A percentile compares a stretch with the other conserved stretches of the same genome.
Evolutionary conservation across 768 basidiomycete species (phyloP).

Genomic region (Mrakia frigida): DNA sequence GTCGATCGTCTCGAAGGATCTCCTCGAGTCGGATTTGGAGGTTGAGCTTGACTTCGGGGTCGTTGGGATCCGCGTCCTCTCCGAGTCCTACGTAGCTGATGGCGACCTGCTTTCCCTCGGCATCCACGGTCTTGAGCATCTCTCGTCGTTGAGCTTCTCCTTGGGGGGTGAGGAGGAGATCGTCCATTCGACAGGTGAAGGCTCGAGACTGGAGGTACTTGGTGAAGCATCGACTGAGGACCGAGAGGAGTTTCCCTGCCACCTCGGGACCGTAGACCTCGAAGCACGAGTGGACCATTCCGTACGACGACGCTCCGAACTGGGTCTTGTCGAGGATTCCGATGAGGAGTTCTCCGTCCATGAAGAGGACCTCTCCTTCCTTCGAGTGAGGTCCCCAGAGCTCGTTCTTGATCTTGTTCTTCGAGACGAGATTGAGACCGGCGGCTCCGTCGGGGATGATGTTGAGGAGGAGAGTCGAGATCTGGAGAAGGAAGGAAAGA

Average conservation of each 20-base stretch:
- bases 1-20: constrained; percentile 86
- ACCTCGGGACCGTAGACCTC: constrained; percentile 86
- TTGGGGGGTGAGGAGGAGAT: constrained; percentile 77
- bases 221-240: constrained; percentile 89
- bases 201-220: constrained; percentile 95
- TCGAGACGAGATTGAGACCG: constrained; percentile 77
- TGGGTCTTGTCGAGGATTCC: constrained; percentile 96
- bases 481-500: constrained; percentile 50
- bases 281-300: constrained; percentile 93
- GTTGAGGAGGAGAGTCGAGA: constrained; percentile 89
- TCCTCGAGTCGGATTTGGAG: constrained; percentile 66
- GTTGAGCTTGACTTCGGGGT: constrained; percentile 43
- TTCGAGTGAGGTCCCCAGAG: constrained; percentile 57
- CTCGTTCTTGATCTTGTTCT: constrained; percentile 80
- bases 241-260: constrained; percentile 85
- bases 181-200: constrained; percentile 98
- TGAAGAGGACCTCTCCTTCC: constrained; percentile 81
- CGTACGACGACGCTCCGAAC: constrained; percentile 91
- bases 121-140: constrained; percentile 61
- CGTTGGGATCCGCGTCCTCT: constrained; percentile 47
- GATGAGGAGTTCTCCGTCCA: constrained; percentile 87
- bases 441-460: constrained; percentile 72
- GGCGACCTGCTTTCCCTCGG: constrained; percentile 78
- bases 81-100: constrained; percentile 62
- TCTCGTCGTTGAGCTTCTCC: constrained; percentile 67